Conservation (phyloP, 192 early-diverging fungal species). For the Tieghemiomyces parasiticus region DNA sequence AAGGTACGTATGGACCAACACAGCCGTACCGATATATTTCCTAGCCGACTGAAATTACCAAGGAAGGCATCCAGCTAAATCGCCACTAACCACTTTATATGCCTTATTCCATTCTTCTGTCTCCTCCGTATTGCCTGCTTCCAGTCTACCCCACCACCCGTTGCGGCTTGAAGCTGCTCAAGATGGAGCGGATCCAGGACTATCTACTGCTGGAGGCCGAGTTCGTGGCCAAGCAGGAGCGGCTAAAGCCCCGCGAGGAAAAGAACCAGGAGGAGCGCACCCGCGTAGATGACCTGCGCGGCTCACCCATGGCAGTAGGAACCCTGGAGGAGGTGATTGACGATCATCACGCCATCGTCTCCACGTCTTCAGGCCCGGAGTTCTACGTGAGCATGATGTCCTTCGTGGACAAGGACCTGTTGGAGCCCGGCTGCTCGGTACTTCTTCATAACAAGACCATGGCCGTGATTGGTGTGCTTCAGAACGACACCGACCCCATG, state of each 20-base stretch:
- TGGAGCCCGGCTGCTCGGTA: constrained; percentile 95
- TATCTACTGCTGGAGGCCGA: constrained; percentile 98
- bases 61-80: too few relatives aligned
- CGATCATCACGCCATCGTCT: constrained; percentile 98
- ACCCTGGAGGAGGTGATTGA: constrained; percentile 98
- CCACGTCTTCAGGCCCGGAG: constrained; percentile 78
- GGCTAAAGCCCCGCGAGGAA: constrained; percentile 93
- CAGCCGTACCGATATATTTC: constrained; percentile 12
- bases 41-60: constrained; percentile 12
- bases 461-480: constrained; percentile 88
- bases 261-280: constrained; percentile 85
- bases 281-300: constrained; percentile 88
- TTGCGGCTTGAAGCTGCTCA: constrained; percentile 93
- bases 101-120: too few relatives aligned
- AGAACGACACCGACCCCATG: constrained; percentile 94
- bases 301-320: constrained; percentile 93
- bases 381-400: constrained; percentile 97
- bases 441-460: constrained; percentile 84
- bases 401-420: constrained; percentile 97
- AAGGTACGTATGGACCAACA: constrained; percentile 35
- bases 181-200: constrained; percentile 97
- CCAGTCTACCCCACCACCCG: constrained; percentile 93
- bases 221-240: constrained; percentile 98
- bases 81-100: too few relatives aligned
- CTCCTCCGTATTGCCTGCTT: too few relatives aligned